These are phyloP conservation scores for Pythium folliculosum DNA, from an alignment of 352 stramenopile genomes.

Conservation along the genomic window DNA sequence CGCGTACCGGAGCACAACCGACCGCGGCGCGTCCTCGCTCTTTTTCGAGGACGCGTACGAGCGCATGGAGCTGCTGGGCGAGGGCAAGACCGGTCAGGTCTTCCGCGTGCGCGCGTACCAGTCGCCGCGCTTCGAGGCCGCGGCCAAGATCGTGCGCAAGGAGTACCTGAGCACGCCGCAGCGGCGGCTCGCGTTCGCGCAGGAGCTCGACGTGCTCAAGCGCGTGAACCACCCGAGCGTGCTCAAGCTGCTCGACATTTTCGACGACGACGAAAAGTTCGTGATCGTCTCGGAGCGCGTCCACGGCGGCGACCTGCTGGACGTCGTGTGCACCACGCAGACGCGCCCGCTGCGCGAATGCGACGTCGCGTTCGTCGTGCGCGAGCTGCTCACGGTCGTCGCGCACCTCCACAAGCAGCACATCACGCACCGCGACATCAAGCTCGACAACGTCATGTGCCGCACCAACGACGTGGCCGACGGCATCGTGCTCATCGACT, in stretches of 20 bases:
- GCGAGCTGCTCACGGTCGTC: slow-evolving; percentile 68
- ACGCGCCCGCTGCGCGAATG: slow-evolving; percentile 46
- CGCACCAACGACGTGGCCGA: slow-evolving; percentile 43
- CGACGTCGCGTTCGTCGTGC: slow-evolving; percentile 63
- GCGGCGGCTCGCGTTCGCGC: slow-evolving; percentile 61
- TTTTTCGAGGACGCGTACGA: slow-evolving; percentile 71
- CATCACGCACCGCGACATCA: slow-evolving; percentile 84
- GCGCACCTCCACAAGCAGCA: slow-evolving; percentile 66
- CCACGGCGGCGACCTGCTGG: slow-evolving; percentile 62
- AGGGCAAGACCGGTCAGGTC: slow-evolving; percentile 80
- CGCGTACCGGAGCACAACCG: slow-evolving; percentile 26
- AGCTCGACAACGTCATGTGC: slow-evolving; percentile 85
- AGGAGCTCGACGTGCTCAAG: slow-evolving; percentile 65
- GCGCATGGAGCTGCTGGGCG: slow-evolving; percentile 63
- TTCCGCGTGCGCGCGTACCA: slow-evolving; percentile 51
- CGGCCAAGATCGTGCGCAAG: slow-evolving; percentile 68
- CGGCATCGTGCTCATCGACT: slow-evolving; percentile 78
- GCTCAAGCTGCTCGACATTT: slow-evolving; percentile 64
- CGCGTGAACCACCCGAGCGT: slow-evolving; percentile 56
- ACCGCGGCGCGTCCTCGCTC: slow-evolving; percentile 26
- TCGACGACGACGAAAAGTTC: slow-evolving; percentile 63
- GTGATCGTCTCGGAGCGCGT: slow-evolving; percentile 73
- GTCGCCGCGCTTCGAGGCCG: slow-evolving; percentile 47
- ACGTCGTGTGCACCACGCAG: slow-evolving; percentile 40
- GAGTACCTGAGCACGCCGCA: slow-evolving; percentile 72